These are phyloP conservation scores for Suillus brevipes DNA, from an alignment of 768 basidiomycete genomes.

Conservation along the genomic window DNA sequence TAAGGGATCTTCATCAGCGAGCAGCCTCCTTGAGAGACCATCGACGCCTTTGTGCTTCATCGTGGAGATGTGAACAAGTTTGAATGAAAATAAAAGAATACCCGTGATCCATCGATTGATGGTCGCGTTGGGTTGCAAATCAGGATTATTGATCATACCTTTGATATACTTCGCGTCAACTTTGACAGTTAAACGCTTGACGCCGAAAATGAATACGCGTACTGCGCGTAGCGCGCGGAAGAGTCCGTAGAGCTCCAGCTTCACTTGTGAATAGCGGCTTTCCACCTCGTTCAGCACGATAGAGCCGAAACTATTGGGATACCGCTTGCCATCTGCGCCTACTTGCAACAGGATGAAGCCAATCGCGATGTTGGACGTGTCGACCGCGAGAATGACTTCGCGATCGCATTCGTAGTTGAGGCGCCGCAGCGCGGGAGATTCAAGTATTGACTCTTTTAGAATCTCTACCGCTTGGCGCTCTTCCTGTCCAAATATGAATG, in stretches of 20 bases:
- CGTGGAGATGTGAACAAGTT: no score
- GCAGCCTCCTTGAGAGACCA: no score
- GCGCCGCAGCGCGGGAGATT: slow-evolving; percentile 13
- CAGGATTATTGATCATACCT: slow-evolving; percentile 29
- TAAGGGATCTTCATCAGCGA: no score
- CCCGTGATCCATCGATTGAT: no score
- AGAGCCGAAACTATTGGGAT: slow-evolving; percentile 30
- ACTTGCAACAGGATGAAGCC: slow-evolving; percentile 35
- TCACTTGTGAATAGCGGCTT: no score
- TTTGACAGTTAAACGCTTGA: slow-evolving; percentile 29
- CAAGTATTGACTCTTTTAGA: no score
- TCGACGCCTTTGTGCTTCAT: no score
- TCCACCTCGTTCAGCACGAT: no score
- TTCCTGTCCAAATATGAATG: no score
- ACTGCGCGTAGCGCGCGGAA: slow-evolving; percentile 22
- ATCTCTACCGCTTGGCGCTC: no score
- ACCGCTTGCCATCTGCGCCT: slow-evolving; percentile 15
- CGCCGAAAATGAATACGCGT: slow-evolving; percentile 28
- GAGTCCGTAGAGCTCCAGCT: no score
- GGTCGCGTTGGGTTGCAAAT: slow-evolving; percentile 30
- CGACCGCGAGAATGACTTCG: slow-evolving; percentile 19
- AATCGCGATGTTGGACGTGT: slow-evolving; percentile 33
- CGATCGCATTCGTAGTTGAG: slow-evolving; percentile 16
- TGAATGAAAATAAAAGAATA: no score
- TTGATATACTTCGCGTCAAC: slow-evolving; percentile 27